A percentile compares a stretch with the other conserved stretches of the same genome.
Evolutionary conservation across 2,329 filamentous ascomycete species (phyloP).

Genomic region (Trichoderma endophyticum): DNA sequence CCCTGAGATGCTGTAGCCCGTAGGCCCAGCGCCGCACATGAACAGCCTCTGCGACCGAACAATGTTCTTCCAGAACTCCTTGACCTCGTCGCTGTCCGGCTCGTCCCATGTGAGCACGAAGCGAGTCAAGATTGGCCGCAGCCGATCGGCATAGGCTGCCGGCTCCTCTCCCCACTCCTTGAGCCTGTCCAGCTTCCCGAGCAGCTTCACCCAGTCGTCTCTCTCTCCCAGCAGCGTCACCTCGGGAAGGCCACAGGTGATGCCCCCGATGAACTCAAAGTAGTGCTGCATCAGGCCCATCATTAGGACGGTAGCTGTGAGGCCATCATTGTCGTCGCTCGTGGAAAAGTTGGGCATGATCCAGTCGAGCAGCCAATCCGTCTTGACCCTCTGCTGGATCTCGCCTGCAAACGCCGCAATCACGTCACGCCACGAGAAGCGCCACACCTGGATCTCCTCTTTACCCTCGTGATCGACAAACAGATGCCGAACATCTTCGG

Average conservation of each 20-base stretch:
- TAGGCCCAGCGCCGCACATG: slow-evolving; percentile 29
- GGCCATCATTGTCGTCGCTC: slow-evolving; percentile 35
- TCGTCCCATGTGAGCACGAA: slow-evolving; percentile 46
- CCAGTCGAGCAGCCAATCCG: slow-evolving; percentile 41
- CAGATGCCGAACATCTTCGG: slow-evolving; percentile 42
- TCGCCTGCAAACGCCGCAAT: slow-evolving; percentile 36
- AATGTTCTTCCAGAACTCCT: slow-evolving; percentile 44
- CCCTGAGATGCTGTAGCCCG: slow-evolving; percentile 40
- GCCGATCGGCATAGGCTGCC: slow-evolving; percentile 34
- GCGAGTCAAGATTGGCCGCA: slow-evolving; percentile 43
- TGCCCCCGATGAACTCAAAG: slow-evolving; percentile 35
- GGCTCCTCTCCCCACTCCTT: slow-evolving; percentile 44
- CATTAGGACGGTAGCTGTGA: slow-evolving; percentile 43
- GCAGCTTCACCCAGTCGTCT: slow-evolving; percentile 41
- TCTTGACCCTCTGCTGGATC: slow-evolving; percentile 40
- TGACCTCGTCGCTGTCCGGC: slow-evolving; percentile 31
- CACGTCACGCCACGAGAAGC: slow-evolving; percentile 27
- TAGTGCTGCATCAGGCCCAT: slow-evolving; percentile 44
- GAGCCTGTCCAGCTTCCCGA: slow-evolving; percentile 42
- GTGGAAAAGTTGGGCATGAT: slow-evolving; percentile 44
- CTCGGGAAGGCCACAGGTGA: slow-evolving; percentile 43
- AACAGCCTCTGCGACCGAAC: slow-evolving; percentile 35
- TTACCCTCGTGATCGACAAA: slow-evolving; percentile 47
- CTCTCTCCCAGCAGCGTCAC: slow-evolving; percentile 40
- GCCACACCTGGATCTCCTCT: slow-evolving; percentile 37